A percentile compares a stretch with the other conserved stretches of the same genome.
Conservation (phyloP, 208 protist species). For the Trypanosoma mega region DNA sequence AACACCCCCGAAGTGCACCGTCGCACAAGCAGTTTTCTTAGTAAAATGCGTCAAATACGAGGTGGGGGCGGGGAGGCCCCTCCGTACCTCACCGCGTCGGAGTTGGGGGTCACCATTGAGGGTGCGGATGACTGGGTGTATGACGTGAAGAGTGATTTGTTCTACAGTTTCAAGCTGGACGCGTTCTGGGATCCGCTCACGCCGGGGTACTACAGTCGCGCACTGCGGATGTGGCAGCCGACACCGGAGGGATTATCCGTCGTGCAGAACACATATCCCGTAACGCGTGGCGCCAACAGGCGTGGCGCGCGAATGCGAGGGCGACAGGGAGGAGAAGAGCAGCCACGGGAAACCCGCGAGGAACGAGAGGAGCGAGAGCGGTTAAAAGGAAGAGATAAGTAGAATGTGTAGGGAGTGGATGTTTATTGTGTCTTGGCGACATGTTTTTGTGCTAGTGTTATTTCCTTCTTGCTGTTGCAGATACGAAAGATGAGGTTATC, state of each 20-base stretch:
- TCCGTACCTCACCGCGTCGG: constrained; percentile 62
- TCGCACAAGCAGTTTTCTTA: constrained; percentile 12
- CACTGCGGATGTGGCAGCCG: constrained; percentile 65
- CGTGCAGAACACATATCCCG: too few species aligned
- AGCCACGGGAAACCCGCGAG: too few species aligned
- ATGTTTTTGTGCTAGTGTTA: too few species aligned
- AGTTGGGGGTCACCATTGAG: constrained; percentile 65
- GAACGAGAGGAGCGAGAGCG: too few species aligned
- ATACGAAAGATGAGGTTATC: too few species aligned
- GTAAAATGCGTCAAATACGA: not conserved
- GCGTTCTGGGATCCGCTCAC: constrained; percentile 84
- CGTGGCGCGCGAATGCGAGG: not conserved
- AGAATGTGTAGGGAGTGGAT: too few species aligned
- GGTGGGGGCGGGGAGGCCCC: constrained; percentile 26
- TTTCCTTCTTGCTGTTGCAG: too few species aligned
- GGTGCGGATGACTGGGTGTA: constrained; percentile 84
- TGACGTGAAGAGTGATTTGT: constrained; percentile 79
- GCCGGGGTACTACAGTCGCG: constrained; percentile 67
- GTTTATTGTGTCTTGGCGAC: too few species aligned
- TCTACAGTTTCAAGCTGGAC: constrained; percentile 69
- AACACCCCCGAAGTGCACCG: constrained; percentile 19
- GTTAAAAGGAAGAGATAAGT: too few species aligned
- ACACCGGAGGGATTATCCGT: constrained; percentile 41
- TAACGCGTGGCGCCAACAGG: constrained; percentile 25
- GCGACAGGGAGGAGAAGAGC: too few species aligned